phyloP scores from a whole-genome alignment of 2,329 filamentous ascomycete species.

The Orbilia blumenaviensis region DNA sequence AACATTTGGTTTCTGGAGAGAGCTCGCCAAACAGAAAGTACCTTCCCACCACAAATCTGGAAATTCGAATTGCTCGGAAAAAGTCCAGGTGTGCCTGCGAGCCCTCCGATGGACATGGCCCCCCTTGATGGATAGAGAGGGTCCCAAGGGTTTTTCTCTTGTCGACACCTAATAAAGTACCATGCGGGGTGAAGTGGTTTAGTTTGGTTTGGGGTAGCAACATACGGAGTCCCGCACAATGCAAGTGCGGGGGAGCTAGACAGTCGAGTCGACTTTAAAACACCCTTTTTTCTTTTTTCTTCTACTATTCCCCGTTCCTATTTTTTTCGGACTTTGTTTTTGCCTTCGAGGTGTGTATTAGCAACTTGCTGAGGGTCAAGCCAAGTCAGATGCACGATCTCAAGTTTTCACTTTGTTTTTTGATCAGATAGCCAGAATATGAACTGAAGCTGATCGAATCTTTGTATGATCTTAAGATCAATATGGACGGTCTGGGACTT shows the following conservation, averaged over 20 bases:
- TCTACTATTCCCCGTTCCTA: too few species aligned
- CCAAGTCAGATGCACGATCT: not conserved
- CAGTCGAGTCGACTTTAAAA: not conserved
- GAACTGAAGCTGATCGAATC: not conserved
- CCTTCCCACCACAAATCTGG: conserved; percentile 18
- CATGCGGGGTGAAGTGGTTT: conserved; percentile 51
- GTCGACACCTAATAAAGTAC: too few species aligned
- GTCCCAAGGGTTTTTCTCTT: conserved; percentile 27
- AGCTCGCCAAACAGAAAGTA: conserved; percentile 45
- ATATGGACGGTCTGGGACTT: not conserved
- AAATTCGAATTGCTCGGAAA: conserved; percentile 25
- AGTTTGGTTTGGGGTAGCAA: conserved; percentile 3
- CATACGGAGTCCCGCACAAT: not conserved
- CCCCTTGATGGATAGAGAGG: conserved; percentile 10
- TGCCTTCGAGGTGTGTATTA: too few species aligned
- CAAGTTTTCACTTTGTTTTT: not conserved
- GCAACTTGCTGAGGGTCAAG: not conserved
- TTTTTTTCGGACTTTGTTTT: too few species aligned
- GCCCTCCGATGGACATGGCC: conserved; percentile 37
- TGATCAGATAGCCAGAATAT: not conserved
- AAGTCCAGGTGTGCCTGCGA: conserved; percentile 41
- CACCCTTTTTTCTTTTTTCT: not conserved
- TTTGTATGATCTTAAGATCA: not conserved
- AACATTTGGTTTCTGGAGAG: conserved; percentile 32
- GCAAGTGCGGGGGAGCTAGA: conserved; percentile 16